A percentile compares a stretch with the other conserved stretches of the same genome.
Conservation (phyloP, 1,284 basidiomycete genomes). For the Leccinum fuscescens region DNA sequence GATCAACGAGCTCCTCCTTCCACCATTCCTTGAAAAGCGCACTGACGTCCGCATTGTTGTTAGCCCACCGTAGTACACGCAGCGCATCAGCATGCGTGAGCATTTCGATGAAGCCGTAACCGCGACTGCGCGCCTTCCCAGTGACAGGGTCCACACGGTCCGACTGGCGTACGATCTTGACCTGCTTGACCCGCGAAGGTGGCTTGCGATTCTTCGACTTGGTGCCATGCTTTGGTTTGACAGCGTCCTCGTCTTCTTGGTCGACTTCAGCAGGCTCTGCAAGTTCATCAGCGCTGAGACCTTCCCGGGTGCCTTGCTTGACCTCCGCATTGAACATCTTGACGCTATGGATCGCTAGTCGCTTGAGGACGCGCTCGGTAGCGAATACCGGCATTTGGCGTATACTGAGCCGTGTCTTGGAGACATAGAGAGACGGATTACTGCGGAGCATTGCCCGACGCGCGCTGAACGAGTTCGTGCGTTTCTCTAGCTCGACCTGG, state of each 20-base stretch:
- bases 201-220: conserved; percentile 37
- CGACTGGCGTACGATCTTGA: conserved; percentile 85
- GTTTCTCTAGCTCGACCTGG: conserved; percentile 77
- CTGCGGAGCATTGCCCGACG: conserved; percentile 78
- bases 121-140: conserved; percentile 83
- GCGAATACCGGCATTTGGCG: conserved; percentile 91
- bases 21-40: conserved; percentile 77
- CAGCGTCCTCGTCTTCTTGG: conserved; percentile 23
- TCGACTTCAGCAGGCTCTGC: conserved; percentile 35
- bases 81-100: conserved; percentile 85
- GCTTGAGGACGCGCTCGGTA: conserved; percentile 86
- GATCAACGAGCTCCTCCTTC: conserved; percentile 74
- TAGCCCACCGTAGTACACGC: conserved; percentile 90
- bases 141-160: conserved; percentile 88
- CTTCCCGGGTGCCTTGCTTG: conserved; percentile 57
- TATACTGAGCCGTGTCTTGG: conserved; percentile 89
- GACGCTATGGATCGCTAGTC: conserved; percentile 80
- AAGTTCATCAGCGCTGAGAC: conserved; percentile 75
- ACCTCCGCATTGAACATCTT: conserved; percentile 83
- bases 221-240: conserved; percentile 32
- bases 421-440: conserved; percentile 93
- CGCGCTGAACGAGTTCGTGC: conserved; percentile 79
- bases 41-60: conserved; percentile 77
- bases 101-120: conserved; percentile 97
- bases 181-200: conserved; percentile 73